phyloP scores from a whole-genome alignment of 495 filamentous ascomycete species.

The Terfezia boudieri region DNA sequence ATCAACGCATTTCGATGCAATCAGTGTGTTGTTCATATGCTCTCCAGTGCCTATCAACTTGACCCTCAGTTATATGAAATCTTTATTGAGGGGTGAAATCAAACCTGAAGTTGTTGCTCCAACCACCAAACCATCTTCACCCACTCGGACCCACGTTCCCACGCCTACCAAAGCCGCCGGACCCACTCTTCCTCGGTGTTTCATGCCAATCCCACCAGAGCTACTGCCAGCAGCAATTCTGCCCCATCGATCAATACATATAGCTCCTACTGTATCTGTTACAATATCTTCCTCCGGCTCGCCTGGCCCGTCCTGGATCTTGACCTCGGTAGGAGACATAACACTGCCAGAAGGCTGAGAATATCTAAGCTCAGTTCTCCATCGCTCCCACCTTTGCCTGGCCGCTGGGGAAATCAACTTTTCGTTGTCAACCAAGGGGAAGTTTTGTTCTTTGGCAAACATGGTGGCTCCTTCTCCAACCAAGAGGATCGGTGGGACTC shows the following conservation, averaged over 20 bases:
- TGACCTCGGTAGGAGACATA: constrained; percentile 3
- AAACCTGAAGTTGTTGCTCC: constrained; percentile 17
- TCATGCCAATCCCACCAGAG: constrained; percentile 98
- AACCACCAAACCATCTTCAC: constrained; percentile 13
- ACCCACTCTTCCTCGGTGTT: constrained; percentile 71
- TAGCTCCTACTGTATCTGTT: constrained; percentile 85
- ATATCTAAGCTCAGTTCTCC: constrained; percentile 45
- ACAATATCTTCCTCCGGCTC: constrained; percentile 30
- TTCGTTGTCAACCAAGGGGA: constrained; percentile 47
- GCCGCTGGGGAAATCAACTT: constrained; percentile 51
- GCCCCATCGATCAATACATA: constrained; percentile 66
- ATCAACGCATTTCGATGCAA: constrained; percentile 18
- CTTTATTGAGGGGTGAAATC: neutral
- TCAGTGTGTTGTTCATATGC: constrained; percentile 72
- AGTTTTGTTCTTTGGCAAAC: constrained; percentile 58
- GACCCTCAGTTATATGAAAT: neutral
- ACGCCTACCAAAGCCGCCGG: constrained; percentile 83
- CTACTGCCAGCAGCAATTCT: constrained; percentile 93
- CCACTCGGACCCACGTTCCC: constrained; percentile 33
- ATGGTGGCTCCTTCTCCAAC: constrained; percentile 62
- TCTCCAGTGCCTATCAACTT: constrained; percentile 53
- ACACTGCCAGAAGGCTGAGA: neutral
- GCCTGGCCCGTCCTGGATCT: constrained; percentile 3
- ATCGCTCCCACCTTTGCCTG: constrained; percentile 47
- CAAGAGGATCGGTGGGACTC: constrained; percentile 82